Evolutionary conservation across 2,329 filamentous ascomycete species (phyloP).

Genomic region (Ascochyta fabae): DNA sequence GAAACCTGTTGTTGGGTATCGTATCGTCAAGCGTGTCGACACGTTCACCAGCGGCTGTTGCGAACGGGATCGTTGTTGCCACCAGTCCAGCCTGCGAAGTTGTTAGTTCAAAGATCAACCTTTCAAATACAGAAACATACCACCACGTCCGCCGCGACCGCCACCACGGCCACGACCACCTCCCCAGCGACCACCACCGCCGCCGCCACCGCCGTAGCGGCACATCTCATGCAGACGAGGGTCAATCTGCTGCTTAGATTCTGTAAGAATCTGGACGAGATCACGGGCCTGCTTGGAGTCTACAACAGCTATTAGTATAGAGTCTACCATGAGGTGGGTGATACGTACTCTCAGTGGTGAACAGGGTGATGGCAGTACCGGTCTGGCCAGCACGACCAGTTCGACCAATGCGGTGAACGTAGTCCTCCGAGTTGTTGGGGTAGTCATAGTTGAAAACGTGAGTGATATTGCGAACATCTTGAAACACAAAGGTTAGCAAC

Average conservation of each 20-base stretch:
- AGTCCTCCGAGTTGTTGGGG: slow-evolving; percentile 85
- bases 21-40: slow-evolving; percentile 1
- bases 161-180: slow-evolving; percentile 72
- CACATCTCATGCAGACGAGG: slow-evolving; percentile 95
- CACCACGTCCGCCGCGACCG: slow-evolving; percentile 55
- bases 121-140: slow-evolving; percentile 34
- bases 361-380: slow-evolving; percentile 96
- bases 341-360: slow-evolving; percentile 97
- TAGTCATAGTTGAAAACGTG: slow-evolving; percentile 99
- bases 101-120: slow-evolving; percentile 23
- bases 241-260: slow-evolving; percentile 98
- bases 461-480: slow-evolving; percentile 99
- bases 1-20: slow-evolving; percentile 14
- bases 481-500: slow-evolving; percentile 78
- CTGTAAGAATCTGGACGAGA: slow-evolving; percentile 87
- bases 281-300: slow-evolving; percentile 80
- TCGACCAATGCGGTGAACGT: slow-evolving; percentile 72
- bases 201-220: slow-evolving; percentile 86
- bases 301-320: slow-evolving; percentile 44
- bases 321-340: no score
- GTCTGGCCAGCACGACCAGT: slow-evolving; percentile 79
- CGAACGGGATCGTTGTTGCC: slow-evolving; percentile 49
- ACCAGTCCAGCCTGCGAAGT: slow-evolving; percentile 43
- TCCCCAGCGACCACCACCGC: slow-evolving; percentile 71
- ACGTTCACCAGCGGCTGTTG: slow-evolving; percentile 51